Percentiles rank a stretch among this genome's conserved stretches.
phyloP scores from a whole-genome alignment of 2,329 filamentous ascomycete species.

The Phaeosphaeriaceae sp. region DNA sequence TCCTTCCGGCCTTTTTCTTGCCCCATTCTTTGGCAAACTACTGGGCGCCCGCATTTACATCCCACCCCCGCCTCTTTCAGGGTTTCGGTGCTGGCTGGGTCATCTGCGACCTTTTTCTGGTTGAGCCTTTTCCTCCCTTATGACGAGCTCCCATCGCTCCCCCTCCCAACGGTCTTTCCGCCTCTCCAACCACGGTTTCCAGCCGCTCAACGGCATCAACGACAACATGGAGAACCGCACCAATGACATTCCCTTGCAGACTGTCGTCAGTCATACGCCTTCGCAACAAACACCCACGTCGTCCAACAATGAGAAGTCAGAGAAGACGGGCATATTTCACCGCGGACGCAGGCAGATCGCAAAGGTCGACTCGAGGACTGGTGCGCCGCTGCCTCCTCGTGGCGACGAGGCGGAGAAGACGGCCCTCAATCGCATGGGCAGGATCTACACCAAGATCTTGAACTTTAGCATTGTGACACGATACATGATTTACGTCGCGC shows the following conservation, averaged over 20 bases:
- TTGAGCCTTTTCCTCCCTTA: conserved; percentile 17
- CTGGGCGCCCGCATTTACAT: conserved; percentile 10
- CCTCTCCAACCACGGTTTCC: conserved; percentile 46
- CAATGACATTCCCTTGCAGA: conserved; percentile 68
- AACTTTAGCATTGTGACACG: conserved; percentile 69
- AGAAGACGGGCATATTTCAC: conserved; percentile 50
- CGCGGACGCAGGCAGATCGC: conserved; percentile 39
- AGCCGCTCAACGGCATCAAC: conserved; percentile 37
- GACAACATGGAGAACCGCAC: conserved; percentile 56
- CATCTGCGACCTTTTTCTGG: conserved; percentile 10
- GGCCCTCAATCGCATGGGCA: conserved; percentile 63
- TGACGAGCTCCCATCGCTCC: conserved; percentile 27
- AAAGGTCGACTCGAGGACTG: conserved; percentile 38
- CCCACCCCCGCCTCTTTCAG: conserved; percentile 12
- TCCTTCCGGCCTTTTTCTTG: conserved; percentile 20
- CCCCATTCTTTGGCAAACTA: conserved; percentile 16
- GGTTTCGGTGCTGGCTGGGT: conserved; percentile 18
- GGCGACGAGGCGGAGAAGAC: conserved; percentile 61
- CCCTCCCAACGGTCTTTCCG: conserved; percentile 45
- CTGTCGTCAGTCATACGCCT: conserved; percentile 58
- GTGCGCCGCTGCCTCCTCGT: conserved; percentile 30
- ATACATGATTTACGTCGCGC: conserved; percentile 69
- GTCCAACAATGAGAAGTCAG: conserved; percentile 40
- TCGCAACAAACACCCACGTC: conserved; percentile 34
- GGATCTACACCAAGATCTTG: conserved; percentile 66